A percentile compares a stretch with the other conserved stretches of the same genome.
These are phyloP conservation scores for Cytospora piceae DNA, from an alignment of 2,329 filamentous ascomycete species.

Conservation along the genomic window DNA sequence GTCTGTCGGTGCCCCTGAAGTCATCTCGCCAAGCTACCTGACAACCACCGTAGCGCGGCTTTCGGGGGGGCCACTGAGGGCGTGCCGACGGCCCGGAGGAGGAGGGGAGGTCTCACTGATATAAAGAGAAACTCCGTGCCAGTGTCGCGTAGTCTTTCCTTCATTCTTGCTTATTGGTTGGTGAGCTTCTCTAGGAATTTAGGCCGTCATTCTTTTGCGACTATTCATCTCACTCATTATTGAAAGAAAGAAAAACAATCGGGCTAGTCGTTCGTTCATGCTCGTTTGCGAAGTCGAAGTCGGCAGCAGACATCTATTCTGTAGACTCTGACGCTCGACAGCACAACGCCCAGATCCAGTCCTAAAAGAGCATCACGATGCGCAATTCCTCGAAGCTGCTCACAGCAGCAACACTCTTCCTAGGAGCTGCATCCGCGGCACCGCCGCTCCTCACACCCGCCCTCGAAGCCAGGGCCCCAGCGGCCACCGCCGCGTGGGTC, in stretches of 20 bases:
- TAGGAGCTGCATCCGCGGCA: slow-evolving; percentile 16
- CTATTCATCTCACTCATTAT: neutral
- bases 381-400: slow-evolving; percentile 20
- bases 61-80: slow-evolving; percentile 1
- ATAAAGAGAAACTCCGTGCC: slow-evolving; percentile 16
- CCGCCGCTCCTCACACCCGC: slow-evolving; percentile 17
- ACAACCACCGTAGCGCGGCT: slow-evolving; percentile 19
- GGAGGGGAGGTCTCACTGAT: neutral
- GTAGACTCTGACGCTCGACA: neutral
- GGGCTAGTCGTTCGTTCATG: neutral
- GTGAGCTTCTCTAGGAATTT: neutral
- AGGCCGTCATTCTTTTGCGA: slow-evolving; percentile 3
- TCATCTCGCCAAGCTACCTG: slow-evolving; percentile 25
- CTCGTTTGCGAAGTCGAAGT: neutral
- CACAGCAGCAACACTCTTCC: slow-evolving; percentile 20
- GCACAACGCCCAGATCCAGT: neutral
- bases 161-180: neutral
- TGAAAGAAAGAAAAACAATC: neutral
- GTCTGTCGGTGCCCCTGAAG: slow-evolving; percentile 19
- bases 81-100: neutral
- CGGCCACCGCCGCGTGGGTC: slow-evolving; percentile 53
- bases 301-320: neutral
- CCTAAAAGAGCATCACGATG: slow-evolving; percentile 5
- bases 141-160: neutral
- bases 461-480: slow-evolving; percentile 19